Evolutionary conservation across 2,329 filamentous ascomycete species (phyloP), one percentile per base, ranked within the genome.

Genomic region (Nannizzia gypsea): DNA sequence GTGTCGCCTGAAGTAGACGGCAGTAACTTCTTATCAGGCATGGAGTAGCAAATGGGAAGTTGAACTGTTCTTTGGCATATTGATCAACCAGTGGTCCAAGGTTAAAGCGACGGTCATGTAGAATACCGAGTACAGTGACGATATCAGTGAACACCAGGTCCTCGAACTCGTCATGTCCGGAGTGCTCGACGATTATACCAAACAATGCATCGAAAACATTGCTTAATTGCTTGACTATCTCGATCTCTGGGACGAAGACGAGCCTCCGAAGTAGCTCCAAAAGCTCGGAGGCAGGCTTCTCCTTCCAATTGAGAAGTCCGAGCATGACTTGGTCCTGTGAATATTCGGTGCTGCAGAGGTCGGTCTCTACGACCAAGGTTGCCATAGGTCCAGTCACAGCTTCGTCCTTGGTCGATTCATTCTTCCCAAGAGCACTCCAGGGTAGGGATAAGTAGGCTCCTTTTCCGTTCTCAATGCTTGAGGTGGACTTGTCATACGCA

Each of bases 211-310:
- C 89, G 58, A 99, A 86, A 0, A 97, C 90, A 67, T 95, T 88
- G 63, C 83, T 87, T 6, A 97, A 77, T 46, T 97, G 81, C 76
- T 97, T 99, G 63, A 99, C 93, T 36, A 99, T 89, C 73, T 99
- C 95, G 60, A 97, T 96, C 71, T 99, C 93, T 0, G 93, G 89
- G 0, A 99, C 91, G 65, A 97, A 97, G 20, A 91, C 85, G 56
- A 97, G 83, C 65, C 91, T 86, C 69, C 88, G 87, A 46, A 99
- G 76, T 0, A 95, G 77, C 24, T 84, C 80, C 0, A 88, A 79
- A 1, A 97, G 79, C 38, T 91, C 84, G 28, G 85, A 84, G 52
- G 85, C 81, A 0, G 85, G 79, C 44, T 86, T 80, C 11, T 92
- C 87, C 68, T 84, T 89, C 93, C 93, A 97, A 66, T 86, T 89